Conservation (phyloP, 1,284 basidiomycete genomes). For the Ustilago xerochloae region DNA sequence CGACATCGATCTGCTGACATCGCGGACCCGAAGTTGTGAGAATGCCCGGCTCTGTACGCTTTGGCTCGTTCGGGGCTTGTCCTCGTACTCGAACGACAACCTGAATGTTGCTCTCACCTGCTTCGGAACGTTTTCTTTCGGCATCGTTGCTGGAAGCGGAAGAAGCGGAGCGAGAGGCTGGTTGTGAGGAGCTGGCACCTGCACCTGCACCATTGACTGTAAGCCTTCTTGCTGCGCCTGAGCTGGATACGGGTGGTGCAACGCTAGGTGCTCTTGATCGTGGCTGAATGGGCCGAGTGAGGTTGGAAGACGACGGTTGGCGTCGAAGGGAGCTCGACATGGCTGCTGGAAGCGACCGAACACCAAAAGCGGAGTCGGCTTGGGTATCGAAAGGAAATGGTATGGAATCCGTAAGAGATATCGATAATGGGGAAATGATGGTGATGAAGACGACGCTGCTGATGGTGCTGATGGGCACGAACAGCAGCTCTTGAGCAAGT, state of each 20-base stretch:
- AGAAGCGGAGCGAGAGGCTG: constrained; percentile 19
- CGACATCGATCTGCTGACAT: constrained; percentile 57
- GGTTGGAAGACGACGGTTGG: constrained; percentile 35
- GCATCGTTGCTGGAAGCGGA: constrained; percentile 26
- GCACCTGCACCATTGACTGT: constrained; percentile 23
- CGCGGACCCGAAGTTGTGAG: constrained; percentile 57
- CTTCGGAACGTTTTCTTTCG: constrained; percentile 21
- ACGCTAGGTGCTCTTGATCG: constrained; percentile 45
- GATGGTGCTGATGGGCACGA: background rate
- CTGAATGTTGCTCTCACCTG: constrained; percentile 60
- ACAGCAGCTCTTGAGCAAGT: background rate
- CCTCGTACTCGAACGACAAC: constrained; percentile 65
- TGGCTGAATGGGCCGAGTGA: constrained; percentile 31
- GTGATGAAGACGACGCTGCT: constrained; percentile 5
- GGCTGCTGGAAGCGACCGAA: constrained; percentile 2
- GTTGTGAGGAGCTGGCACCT: constrained; percentile 5
- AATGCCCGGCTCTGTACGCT: constrained; percentile 32
- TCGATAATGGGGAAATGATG: constrained; percentile 11
- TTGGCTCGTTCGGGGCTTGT: constrained; percentile 42
- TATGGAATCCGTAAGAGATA: background rate
- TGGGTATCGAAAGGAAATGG: background rate
- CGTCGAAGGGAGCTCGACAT: constrained; percentile 45
- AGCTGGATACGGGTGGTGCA: constrained; percentile 36
- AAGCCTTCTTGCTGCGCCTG: constrained; percentile 33
- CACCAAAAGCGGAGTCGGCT: background rate